Evolutionary conservation across 2,329 filamentous ascomycete genomes (phyloP).

Genomic region (Magnaporthiopsis incrustans): DNA sequence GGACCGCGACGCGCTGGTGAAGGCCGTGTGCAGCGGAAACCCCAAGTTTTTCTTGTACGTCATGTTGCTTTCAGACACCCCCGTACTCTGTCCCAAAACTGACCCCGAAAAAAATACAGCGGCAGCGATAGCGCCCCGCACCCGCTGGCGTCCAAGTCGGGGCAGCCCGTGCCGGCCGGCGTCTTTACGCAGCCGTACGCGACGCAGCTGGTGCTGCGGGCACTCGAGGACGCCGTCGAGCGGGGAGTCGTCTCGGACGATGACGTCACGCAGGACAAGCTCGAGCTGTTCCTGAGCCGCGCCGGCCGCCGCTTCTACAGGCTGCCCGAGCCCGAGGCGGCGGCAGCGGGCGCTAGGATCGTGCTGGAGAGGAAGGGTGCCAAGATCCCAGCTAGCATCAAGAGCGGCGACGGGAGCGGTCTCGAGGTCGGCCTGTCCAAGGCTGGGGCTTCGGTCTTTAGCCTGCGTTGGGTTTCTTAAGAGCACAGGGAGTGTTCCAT

Average conservation of each 20-base stretch:
- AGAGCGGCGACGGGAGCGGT: slow-evolving; percentile 25
- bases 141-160: slow-evolving; percentile 47
- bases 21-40: slow-evolving; percentile 50
- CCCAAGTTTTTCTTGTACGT: slow-evolving; percentile 59
- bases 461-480: slow-evolving; percentile 25
- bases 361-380: slow-evolving; percentile 32
- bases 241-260: slow-evolving; percentile 41
- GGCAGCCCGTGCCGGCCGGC: slow-evolving; percentile 50
- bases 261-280: slow-evolving; percentile 45
- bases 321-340: slow-evolving; percentile 23
- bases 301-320: slow-evolving; percentile 48
- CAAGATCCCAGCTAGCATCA: slow-evolving; percentile 30
- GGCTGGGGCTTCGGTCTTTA: slow-evolving; percentile 32
- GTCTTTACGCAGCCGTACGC: slow-evolving; percentile 74
- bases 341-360: slow-evolving; percentile 18
- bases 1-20: slow-evolving; percentile 64
- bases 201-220: slow-evolving; percentile 47
- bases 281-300: slow-evolving; percentile 46
- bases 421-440: slow-evolving; percentile 37
- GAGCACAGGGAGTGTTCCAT: no score
- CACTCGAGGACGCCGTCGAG: slow-evolving; percentile 53
- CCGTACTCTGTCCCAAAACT: slow-evolving; percentile 17
- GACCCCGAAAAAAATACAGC: slow-evolving; percentile 33
- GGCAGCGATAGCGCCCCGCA: slow-evolving; percentile 66
- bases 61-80: no score